Base-by-base conservation (phyloP, 768 basidiomycete species). In the Suillus luteus region DNA sequence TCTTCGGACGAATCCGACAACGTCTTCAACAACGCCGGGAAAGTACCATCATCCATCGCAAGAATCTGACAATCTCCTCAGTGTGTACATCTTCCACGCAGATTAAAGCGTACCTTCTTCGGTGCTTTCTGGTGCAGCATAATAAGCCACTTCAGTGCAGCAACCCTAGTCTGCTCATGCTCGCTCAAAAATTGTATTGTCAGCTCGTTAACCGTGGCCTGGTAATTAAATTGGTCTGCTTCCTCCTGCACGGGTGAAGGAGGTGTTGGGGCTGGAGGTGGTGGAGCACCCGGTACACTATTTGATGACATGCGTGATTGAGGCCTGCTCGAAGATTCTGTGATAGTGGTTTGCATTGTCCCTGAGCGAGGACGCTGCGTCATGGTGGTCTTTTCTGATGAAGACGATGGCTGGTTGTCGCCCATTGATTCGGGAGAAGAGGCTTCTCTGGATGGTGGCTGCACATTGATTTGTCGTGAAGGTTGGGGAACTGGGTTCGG, bases 41-140 rank as follows among this genome's bases (percentile, higher is more conserved):
- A 98, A 2, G 96, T 98, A 19, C 94, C 95, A 69, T 98, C 96
- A 70, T 98, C 94, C 87, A 96, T 91, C 0, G 94, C 91, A 51
- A 99, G 79, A 65, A 97, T 96, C 96, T 98, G 54, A 5, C 0
- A 58, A 46, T 69, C 19, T 62, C 24, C 31, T 49, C 54, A 58
- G 43, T 59, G 22, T 37, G 59, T 27, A 54, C 52, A 10, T 6
- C 17, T 19, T 40, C 57, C 24, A 41, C 5, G 41, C 10, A 1
- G 7, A 41, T 31, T 22, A 6, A 40, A 60, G 48, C 12, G 60
- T 71, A 91, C 95, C 86, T 96, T 96, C 78, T 90, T 93, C 0
- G 97, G 97, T 14, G 95, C 95, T 72, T 99, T 98, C 74, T 96
- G 92, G 77, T 99, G 97, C 59, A 99, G 79, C 97, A 99, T 99